phyloP scores from a whole-genome alignment of 345 rosid genomes.

The Syzygium jambos region DNA sequence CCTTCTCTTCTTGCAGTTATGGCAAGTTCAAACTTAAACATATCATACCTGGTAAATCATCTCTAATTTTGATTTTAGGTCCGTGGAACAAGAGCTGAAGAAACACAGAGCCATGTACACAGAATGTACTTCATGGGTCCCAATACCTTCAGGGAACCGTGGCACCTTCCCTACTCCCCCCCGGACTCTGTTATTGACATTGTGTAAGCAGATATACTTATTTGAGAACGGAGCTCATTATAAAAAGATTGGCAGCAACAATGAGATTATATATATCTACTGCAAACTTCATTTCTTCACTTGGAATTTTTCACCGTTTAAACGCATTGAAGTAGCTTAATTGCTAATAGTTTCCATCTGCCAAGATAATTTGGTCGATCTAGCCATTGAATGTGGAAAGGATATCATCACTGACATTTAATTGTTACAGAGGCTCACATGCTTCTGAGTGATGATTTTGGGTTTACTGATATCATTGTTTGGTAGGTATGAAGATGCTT shows the following conservation, averaged over 20 bases:
- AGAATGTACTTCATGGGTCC: slow-evolving; percentile 98
- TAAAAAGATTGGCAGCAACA: not conserved
- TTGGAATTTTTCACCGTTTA: not conserved
- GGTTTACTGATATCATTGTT: not conserved
- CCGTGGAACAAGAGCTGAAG: slow-evolving; percentile 85
- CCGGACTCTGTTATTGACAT: slow-evolving; percentile 85
- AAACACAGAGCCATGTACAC: slow-evolving; percentile 89
- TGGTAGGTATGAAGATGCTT: slow-evolving; percentile 94
- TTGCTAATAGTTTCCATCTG: not conserved
- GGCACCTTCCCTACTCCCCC: slow-evolving; percentile 97
- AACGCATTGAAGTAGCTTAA: not conserved
- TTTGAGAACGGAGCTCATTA: not conserved
- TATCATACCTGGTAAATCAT: slow-evolving; percentile 1
- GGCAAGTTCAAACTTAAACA: slow-evolving; percentile 1
- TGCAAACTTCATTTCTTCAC: not conserved
- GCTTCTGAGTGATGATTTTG: not conserved
- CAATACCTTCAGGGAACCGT: slow-evolving; percentile 91
- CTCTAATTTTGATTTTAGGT: slow-evolving; percentile 40
- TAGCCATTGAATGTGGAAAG: not conserved
- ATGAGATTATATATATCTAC: not conserved
- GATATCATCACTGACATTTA: not conserved
- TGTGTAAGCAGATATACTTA: slow-evolving; percentile 49
- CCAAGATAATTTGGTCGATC: not conserved
- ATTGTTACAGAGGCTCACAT: not conserved
- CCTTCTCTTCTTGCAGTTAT: slow-evolving; percentile 17